Evolutionary conservation across 495 filamentous ascomycete species (phyloP), one percentile per base, ranked within the genome.

Genomic region (Terfezia claveryi): DNA sequence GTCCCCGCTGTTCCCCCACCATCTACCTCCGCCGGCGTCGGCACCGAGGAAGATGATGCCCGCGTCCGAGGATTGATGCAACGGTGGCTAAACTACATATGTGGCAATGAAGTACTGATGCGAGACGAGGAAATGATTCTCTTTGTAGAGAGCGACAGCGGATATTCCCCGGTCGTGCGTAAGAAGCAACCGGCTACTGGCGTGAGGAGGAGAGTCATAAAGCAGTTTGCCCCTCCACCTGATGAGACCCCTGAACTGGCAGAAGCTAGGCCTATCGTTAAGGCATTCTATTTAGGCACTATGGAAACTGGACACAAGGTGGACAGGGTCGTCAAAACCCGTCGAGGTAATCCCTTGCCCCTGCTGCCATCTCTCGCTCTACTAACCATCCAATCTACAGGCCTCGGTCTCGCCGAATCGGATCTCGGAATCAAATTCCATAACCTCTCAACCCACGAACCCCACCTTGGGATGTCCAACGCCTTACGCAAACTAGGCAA

Each of bases 181-280:
- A 83, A 86, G 74, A 94, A 93, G 71, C 92, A 99, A 68, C 92
- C 92, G 7, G 92, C 92, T 14, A 99, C 92, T 0, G 92, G 92
- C 41, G 86, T 96, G 55, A 79, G 89, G 46, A 78, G 92, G 60
- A 91, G 92, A 69, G 79, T 95, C 46, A 74, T 99, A 68, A 99
- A 99, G 72, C 92, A 99, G 68, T 99, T 99, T 65, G 92, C 92
- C 14, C 92, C 92, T 7, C 92, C 92, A 0, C 86, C 89, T 8
- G 92, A 99, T 68, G 92, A 99, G 62, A 96, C 92, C 0, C 92
- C 89, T 14, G 92, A 96, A 69, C 70, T 99, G 49, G 80, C 88
- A 55, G 80, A 86, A 57, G 86, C 88, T 16, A 75, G 92, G 38
- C 92, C 92, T 4, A 71, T 84, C 46, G 89, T 95, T 36, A 99